Evolutionary conservation across 1,284 basidiomycete species (phyloP).

Genomic region (Mrakiaceae sp.): DNA sequence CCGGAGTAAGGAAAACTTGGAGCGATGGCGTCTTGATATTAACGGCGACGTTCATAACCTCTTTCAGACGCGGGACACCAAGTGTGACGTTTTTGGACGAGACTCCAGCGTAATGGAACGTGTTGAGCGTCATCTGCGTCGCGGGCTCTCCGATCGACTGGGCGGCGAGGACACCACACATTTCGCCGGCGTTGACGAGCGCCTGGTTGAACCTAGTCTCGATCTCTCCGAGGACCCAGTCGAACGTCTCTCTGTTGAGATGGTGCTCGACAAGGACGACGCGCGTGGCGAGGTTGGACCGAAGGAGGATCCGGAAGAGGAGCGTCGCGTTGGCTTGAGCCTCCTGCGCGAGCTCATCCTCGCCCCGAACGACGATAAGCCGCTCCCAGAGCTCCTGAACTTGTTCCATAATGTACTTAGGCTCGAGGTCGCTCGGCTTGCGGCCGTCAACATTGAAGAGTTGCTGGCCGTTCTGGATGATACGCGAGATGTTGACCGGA

Average conservation of each 20-base stretch:
- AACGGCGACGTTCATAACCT: conserved; percentile 97
- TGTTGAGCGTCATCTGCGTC: conserved; percentile 95
- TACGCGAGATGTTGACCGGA: conserved; percentile 87
- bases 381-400: conserved; percentile 59
- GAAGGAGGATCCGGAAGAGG: conserved; percentile 83
- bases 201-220: conserved; percentile 91
- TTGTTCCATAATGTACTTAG: conserved; percentile 70
- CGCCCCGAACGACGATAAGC: conserved; percentile 75
- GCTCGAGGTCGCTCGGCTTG: conserved; percentile 85
- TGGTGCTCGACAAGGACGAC: conserved; percentile 77
- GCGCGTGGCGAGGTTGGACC: conserved; percentile 73
- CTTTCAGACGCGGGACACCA: conserved; percentile 93
- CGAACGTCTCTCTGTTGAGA: conserved; percentile 81
- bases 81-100: conserved; percentile 96
- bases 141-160: conserved; percentile 99
- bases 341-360: conserved; percentile 59
- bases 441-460: conserved; percentile 95
- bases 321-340: conserved; percentile 84
- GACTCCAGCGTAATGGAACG: conserved; percentile 98
- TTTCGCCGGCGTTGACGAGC: conserved; percentile 86
- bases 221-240: conserved; percentile 95
- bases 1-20: conserved; percentile 72
- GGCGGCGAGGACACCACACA: conserved; percentile 96
- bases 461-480: conserved; percentile 89
- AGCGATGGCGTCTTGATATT: conserved; percentile 98